phyloP scores from a whole-genome alignment of 495 filamentous ascomycete species.

The Neurospora sp. region DNA sequence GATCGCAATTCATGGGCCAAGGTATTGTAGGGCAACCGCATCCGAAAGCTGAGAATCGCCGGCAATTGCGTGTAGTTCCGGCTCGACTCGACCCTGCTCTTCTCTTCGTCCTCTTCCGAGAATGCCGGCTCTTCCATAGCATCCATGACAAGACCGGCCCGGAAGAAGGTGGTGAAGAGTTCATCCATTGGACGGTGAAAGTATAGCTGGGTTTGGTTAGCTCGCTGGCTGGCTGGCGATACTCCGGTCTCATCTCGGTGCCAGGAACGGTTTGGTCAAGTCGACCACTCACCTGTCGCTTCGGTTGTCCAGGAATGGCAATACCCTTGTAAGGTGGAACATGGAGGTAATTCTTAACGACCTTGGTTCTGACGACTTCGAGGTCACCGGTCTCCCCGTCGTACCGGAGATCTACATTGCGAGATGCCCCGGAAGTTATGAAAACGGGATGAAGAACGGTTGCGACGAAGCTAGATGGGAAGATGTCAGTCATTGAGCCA shows the following conservation, averaged over 20 bases:
- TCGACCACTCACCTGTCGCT: constrained; percentile 17
- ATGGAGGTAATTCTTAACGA: constrained; percentile 25
- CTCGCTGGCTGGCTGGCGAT: neutral
- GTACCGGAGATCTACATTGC: constrained; percentile 18
- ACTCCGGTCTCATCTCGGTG: neutral
- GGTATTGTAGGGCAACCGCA: constrained; percentile 8
- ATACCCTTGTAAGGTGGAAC: constrained; percentile 26
- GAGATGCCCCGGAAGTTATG: constrained; percentile 26
- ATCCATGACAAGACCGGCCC: constrained; percentile 27
- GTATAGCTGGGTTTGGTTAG: constrained; percentile 18
- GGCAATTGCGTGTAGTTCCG: constrained; percentile 30
- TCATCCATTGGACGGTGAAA: constrained; percentile 34
- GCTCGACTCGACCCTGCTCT: constrained; percentile 16
- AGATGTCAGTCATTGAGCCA: neutral
- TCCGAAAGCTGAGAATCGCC: constrained; percentile 24
- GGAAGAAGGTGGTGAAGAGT: constrained; percentile 29
- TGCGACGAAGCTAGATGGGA: constrained; percentile 26
- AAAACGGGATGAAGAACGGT: constrained; percentile 36
- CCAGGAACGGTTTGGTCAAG: neutral
- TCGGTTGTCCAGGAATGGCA: constrained; percentile 20
- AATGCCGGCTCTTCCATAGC: constrained; percentile 34
- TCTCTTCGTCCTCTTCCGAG: constrained; percentile 10
- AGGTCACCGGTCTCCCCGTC: constrained; percentile 14
- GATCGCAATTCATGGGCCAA: neutral
- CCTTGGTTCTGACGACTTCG: constrained; percentile 15